Evolutionary conservation across 2,329 filamentous ascomycete genomes (phyloP).

Genomic region (Curvularia hawaiiensis): DNA sequence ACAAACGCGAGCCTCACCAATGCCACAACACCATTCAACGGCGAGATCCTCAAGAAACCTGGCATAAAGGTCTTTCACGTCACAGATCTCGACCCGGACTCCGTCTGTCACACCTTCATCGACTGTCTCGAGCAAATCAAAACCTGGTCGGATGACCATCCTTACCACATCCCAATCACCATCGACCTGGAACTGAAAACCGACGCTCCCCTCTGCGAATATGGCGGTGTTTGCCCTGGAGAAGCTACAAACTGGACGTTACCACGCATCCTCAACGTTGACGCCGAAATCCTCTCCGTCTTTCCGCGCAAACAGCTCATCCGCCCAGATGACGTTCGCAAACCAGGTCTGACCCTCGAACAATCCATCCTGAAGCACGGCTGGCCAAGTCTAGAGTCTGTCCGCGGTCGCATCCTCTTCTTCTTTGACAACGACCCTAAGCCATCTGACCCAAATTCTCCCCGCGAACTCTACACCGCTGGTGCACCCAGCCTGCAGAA

Average conservation of each 20-base stretch:
- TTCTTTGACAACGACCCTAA: conserved; percentile 58
- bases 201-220: conserved; percentile 40
- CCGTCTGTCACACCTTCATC: conserved; percentile 54
- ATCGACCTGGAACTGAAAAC: conserved; percentile 59
- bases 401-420: conserved; percentile 56
- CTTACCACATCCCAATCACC: conserved; percentile 53
- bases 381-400: conserved; percentile 55
- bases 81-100: conserved; percentile 55
- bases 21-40: conserved; percentile 47
- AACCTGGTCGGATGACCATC: conserved; percentile 53
- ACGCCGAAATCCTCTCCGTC: conserved; percentile 55
- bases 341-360: conserved; percentile 52
- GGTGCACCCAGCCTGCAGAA: conserved; percentile 49
- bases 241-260: conserved; percentile 53
- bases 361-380: conserved; percentile 53
- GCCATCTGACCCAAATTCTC: conserved; percentile 30
- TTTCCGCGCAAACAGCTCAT: conserved; percentile 51
- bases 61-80: conserved; percentile 59
- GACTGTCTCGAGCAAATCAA: conserved; percentile 53
- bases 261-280: conserved; percentile 50
- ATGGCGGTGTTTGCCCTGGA: conserved; percentile 48
- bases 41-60: conserved; percentile 48
- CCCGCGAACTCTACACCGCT: conserved; percentile 48
- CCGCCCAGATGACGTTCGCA: conserved; percentile 55
- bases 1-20: conserved; percentile 49